Percentiles rank a stretch among this genome's conserved stretches.
Evolutionary conservation across 1,284 basidiomycete species (phyloP).

Genomic region (Mycosarcoma maydis): DNA sequence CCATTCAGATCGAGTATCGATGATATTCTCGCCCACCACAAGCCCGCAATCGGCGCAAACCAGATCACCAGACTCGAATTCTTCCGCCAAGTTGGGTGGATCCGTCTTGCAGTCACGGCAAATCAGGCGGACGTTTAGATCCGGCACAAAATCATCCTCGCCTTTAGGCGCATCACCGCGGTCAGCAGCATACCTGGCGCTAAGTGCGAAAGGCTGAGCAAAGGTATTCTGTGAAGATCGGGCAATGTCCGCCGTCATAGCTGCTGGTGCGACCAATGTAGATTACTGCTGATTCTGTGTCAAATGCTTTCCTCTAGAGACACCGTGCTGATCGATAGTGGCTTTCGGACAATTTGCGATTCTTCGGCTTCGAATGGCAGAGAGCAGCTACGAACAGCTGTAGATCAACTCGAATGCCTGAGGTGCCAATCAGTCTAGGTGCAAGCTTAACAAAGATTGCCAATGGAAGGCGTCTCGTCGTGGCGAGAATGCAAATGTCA

Average conservation of each 20-base stretch:
- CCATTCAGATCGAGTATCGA: conserved; percentile 96
- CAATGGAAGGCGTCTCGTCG: conserved; percentile 5
- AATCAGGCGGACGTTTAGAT: conserved; percentile 61
- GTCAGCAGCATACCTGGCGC: conserved; percentile 57
- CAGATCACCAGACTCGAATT: conserved; percentile 95
- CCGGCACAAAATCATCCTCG: conserved; percentile 60
- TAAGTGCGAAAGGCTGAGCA: conserved; percentile 61
- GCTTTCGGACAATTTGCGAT: too few relatives aligned
- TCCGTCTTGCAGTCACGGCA: conserved; percentile 94
- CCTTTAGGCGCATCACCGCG: conserved; percentile 53
- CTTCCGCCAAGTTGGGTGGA: conserved; percentile 92
- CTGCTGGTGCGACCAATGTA: conserved; percentile 7
- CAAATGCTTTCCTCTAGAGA: conserved; percentile 32
- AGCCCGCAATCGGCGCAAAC: conserved; percentile 96
- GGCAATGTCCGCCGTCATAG: conserved; percentile 43
- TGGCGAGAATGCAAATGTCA: conserved; percentile 3
- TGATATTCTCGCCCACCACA: conserved; percentile 92
- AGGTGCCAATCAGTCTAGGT: background rate
- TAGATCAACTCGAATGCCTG: background rate
- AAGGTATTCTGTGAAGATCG: conserved; percentile 46
- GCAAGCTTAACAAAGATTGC: background rate
- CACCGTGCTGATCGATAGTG: conserved; percentile 6
- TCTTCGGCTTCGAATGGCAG: too few relatives aligned
- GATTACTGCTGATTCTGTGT: conserved; percentile 11
- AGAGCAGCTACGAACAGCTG: too few relatives aligned